These are phyloP conservation scores for Ceratocystis colombiana DNA, from an alignment of 2,329 filamentous ascomycete genomes.

Conservation along the genomic window DNA sequence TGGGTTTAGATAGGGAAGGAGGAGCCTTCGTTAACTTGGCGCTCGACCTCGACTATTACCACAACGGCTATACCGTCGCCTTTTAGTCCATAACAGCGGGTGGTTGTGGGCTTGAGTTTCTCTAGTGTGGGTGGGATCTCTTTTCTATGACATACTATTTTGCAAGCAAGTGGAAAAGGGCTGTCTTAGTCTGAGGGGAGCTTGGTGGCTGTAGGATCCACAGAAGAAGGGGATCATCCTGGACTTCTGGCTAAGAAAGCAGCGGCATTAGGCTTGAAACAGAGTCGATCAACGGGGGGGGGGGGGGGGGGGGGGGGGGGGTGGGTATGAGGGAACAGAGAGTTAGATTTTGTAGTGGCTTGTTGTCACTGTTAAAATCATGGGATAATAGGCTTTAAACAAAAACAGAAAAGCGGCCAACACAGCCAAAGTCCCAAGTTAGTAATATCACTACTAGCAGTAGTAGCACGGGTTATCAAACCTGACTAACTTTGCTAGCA, in stretches of 20 bases:
- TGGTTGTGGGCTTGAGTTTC: neutral
- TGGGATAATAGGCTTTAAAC: too few relatives aligned
- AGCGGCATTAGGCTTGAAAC: slow-evolving; percentile 11
- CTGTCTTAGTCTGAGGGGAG: slow-evolving; percentile 3
- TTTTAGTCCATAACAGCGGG: neutral
- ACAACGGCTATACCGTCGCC: neutral
- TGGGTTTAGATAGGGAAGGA: neutral
- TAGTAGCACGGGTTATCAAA: too few relatives aligned
- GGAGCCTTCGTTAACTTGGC: neutral
- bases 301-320: too few relatives aligned
- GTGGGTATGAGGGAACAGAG: too few relatives aligned
- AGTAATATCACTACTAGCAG: too few relatives aligned
- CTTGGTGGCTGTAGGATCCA: neutral
- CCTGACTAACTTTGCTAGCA: neutral
- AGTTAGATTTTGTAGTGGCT: too few relatives aligned
- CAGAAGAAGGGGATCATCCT: neutral
- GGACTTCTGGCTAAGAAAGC: neutral
- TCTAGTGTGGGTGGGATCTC: neutral
- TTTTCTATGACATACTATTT: neutral
- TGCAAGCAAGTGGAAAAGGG: neutral
- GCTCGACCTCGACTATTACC: neutral
- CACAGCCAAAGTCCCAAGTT: too few relatives aligned
- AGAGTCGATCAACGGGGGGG: neutral
- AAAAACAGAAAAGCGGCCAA: neutral
- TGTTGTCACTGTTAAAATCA: too few relatives aligned